These are phyloP conservation scores for Fraxinus latifolia DNA, from an alignment of 305 asterid genomes.

Conservation along the genomic window DNA sequence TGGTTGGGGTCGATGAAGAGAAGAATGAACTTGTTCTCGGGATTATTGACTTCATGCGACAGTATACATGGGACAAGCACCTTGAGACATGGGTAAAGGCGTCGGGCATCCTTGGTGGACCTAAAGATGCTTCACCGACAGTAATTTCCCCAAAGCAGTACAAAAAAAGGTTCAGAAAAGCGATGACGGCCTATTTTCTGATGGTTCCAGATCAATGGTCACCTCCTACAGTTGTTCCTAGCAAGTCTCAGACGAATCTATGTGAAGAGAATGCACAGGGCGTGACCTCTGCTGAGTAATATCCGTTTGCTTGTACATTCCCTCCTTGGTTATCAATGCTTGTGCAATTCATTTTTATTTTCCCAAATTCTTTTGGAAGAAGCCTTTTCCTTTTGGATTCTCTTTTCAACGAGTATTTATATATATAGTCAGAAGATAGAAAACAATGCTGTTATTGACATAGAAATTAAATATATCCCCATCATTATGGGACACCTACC, in stretches of 20 bases:
- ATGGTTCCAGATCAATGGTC: conserved; percentile 79
- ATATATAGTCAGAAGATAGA: background rate
- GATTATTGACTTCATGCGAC: conserved; percentile 79
- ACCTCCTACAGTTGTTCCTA: conserved; percentile 30
- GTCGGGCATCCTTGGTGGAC: conserved; percentile 74
- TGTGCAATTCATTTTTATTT: background rate
- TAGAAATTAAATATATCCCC: background rate
- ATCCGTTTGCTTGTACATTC: background rate
- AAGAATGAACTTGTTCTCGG: conserved; percentile 71
- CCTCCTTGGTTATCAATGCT: background rate
- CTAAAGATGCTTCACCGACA: conserved; percentile 59
- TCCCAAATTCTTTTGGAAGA: background rate
- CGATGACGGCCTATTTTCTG: conserved; percentile 62
- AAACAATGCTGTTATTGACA: background rate
- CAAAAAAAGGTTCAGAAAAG: conserved; percentile 75
- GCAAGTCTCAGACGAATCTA: conserved; percentile 30
- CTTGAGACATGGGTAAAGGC: conserved; percentile 77
- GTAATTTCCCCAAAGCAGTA: conserved; percentile 73
- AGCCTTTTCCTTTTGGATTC: conserved; percentile 21
- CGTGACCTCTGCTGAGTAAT: conserved; percentile 26
- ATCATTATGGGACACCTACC: conserved; percentile 16
- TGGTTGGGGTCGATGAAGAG: conserved; percentile 70
- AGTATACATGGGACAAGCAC: conserved; percentile 82
- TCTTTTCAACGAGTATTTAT: conserved; percentile 3
- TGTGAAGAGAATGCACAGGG: conserved; percentile 11